phyloP scores from a whole-genome alignment of 768 basidiomycete species.

The Hypholoma fasciculare region DNA sequence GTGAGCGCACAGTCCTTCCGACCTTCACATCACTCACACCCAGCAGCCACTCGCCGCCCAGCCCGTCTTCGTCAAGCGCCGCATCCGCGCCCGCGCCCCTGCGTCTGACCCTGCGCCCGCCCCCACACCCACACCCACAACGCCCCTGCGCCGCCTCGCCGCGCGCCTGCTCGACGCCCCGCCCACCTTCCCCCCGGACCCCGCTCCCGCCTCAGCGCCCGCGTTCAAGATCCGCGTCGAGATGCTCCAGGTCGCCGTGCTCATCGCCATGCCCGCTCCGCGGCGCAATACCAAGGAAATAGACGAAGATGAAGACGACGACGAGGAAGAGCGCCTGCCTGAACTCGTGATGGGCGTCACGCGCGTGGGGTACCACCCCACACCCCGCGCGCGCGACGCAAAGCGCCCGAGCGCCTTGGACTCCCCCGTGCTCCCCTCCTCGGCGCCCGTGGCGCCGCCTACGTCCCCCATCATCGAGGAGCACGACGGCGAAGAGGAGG shows the following conservation, averaged over 20 bases:
- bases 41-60: conserved; percentile 39
- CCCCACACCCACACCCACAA: neutral
- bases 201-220: neutral
- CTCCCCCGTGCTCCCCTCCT: no score
- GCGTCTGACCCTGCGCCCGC: neutral
- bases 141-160: neutral
- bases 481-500: no score
- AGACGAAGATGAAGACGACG: no score
- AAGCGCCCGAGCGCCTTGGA: no score
- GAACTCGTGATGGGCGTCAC: no score
- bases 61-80: conserved; percentile 33
- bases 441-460: no score
- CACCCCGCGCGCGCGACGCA: no score
- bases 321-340: no score
- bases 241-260: conserved; percentile 52
- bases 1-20: conserved; percentile 28
- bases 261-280: conserved; percentile 57
- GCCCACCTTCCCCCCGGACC: neutral
- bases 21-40: conserved; percentile 10
- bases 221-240: conserved; percentile 27
- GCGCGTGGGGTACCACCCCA: no score
- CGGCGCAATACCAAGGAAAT: conserved; percentile 4
- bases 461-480: no score
- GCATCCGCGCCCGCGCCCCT: conserved; percentile 23
- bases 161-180: neutral